Percentiles rank a stretch among this genome's conserved stretches.
Conservation (phyloP, 2,329 filamentous ascomycete genomes). For the Pestalotiopsis sp. region DNA sequence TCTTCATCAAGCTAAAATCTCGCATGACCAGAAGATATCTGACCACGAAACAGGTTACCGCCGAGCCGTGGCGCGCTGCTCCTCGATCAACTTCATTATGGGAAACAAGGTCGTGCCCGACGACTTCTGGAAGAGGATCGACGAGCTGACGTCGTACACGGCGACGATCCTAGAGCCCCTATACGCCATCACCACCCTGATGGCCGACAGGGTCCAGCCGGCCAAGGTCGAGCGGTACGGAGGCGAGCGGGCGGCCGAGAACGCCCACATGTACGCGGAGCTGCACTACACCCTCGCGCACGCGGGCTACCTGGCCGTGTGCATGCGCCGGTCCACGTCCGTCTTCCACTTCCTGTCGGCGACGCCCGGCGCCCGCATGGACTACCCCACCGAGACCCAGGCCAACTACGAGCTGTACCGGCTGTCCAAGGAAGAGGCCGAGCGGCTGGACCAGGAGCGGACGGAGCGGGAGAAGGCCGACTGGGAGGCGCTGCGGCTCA, state of each 20-base stretch:
- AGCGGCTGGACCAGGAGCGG: constrained; percentile 20
- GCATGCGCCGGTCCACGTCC: constrained; percentile 29
- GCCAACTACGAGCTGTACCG: constrained; percentile 25
- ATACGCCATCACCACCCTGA: constrained; percentile 28
- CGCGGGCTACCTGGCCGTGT: constrained; percentile 31
- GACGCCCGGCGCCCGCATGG: constrained; percentile 31
- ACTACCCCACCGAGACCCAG: constrained; percentile 27
- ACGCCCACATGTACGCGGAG: constrained; percentile 25
- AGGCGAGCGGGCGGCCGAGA: background rate
- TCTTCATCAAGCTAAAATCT: background rate
- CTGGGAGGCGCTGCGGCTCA: background rate
- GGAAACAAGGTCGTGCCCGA: constrained; percentile 25
- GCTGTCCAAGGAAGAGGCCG: constrained; percentile 23
- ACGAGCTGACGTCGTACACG: constrained; percentile 34
- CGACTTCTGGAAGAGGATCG: constrained; percentile 41
- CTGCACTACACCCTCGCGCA: constrained; percentile 29
- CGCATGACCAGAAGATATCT: constrained; percentile 32
- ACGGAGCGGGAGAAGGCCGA: constrained; percentile 6
- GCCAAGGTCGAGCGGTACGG: background rate
- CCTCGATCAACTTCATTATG: constrained; percentile 30
- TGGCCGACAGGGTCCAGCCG: background rate
- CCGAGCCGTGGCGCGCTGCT: constrained; percentile 14
- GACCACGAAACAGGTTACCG: constrained; percentile 35
- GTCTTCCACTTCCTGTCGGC: constrained; percentile 33
- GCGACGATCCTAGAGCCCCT: constrained; percentile 39